Percentiles rank a stretch among this genome's conserved stretches.
phyloP scores from a whole-genome alignment of 176 grass and related monocot species.

The Luzula sylvatica region DNA sequence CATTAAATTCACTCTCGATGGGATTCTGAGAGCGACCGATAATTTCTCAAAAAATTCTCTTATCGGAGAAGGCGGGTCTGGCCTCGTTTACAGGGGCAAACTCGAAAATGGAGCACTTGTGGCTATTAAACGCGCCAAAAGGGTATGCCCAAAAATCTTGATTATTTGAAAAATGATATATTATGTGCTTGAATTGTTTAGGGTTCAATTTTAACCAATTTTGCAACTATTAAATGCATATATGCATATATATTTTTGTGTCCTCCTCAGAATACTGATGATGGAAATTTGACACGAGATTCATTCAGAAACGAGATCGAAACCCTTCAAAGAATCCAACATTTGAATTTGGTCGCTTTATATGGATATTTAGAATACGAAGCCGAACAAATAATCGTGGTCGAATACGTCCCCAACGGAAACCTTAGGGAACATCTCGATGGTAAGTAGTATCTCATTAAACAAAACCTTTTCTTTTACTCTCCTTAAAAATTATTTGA shows the following conservation, averaged over 20 bases:
- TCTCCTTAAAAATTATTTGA: neutral
- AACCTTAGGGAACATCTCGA: constrained; percentile 92
- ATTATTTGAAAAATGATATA: constrained; percentile 1
- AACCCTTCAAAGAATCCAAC: constrained; percentile 62
- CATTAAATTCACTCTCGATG: constrained; percentile 49
- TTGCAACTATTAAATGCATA: neutral
- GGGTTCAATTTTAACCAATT: no score
- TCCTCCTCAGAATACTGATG: constrained; percentile 44
- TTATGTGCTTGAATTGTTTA: no score
- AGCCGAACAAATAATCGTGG: constrained; percentile 72
- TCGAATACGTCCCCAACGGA: constrained; percentile 84
- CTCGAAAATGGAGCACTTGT: constrained; percentile 46
- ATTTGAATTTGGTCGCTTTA: constrained; percentile 83
- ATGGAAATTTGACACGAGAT: constrained; percentile 42
- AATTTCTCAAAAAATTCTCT: constrained; percentile 65
- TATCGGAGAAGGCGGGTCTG: constrained; percentile 81
- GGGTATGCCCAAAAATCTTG: constrained; percentile 29
- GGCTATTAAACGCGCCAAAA: constrained; percentile 78
- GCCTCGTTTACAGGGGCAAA: constrained; percentile 68
- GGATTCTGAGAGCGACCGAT: constrained; percentile 73
- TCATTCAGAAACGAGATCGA: constrained; percentile 74
- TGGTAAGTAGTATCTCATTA: constrained; percentile 31
- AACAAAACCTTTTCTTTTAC: no score
- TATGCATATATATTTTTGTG: neutral
- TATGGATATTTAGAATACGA: constrained; percentile 70